Conservation (phyloP, 2,329 filamentous ascomycete species). For the Berkeleyomyces basicola region DNA sequence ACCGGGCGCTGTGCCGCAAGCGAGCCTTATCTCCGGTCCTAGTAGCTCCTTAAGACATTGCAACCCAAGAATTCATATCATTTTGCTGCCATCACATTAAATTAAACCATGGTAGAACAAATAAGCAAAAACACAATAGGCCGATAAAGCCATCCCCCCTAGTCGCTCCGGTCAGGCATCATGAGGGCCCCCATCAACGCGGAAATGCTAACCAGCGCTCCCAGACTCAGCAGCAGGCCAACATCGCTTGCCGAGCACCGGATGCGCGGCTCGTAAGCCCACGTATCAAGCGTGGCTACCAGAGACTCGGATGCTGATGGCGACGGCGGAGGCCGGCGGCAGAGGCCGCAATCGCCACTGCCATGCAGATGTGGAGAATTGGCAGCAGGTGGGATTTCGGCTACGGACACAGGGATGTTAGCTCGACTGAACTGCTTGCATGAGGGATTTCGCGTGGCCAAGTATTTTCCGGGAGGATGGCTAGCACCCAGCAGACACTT, state of each 20-base stretch:
- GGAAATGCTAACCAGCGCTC: slow-evolving; percentile 8
- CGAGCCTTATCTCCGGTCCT: too few species aligned
- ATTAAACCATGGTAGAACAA: neutral
- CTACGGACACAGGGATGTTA: slow-evolving; percentile 2
- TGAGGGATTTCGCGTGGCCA: neutral
- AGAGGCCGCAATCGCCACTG: neutral
- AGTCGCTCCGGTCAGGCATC: slow-evolving; percentile 7
- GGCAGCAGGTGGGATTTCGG: neutral
- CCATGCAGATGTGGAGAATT: neutral
- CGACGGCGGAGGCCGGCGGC: neutral
- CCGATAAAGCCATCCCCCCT: neutral
- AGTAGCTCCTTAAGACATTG: too few species aligned
- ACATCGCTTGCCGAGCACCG: slow-evolving; percentile 7
- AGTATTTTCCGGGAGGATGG: neutral
- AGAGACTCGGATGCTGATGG: neutral
- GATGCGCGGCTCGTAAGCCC: slow-evolving; percentile 10
- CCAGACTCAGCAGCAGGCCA: slow-evolving; percentile 10
- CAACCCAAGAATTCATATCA: too few species aligned
- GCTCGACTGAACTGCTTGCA: neutral
- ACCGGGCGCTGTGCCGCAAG: too few species aligned
- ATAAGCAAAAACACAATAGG: neutral
- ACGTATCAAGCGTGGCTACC: neutral
- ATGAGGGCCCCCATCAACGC: slow-evolving; percentile 5
- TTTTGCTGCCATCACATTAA: neutral
- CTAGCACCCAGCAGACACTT: neutral